Percentiles rank a stretch among this genome's conserved stretches.
These are phyloP conservation scores for Diversispora eburnea DNA, from an alignment of 192 early-diverging fungal species.

Conservation along the genomic window DNA sequence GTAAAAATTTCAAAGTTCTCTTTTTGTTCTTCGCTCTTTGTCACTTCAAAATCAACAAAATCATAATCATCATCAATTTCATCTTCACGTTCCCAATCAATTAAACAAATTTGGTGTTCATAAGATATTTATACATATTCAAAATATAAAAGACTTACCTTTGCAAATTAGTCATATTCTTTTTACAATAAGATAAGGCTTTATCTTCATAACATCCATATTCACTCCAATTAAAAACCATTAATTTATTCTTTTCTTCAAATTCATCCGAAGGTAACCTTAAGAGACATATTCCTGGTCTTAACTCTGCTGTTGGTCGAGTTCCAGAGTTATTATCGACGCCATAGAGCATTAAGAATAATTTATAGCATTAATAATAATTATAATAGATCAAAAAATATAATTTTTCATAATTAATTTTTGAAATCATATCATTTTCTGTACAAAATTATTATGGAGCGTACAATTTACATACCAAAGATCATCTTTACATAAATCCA, in stretches of 20 bases:
- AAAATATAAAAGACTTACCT: neutral
- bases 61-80: neutral
- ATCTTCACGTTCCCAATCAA: neutral
- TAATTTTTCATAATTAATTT: slow-evolving; percentile 20
- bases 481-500: slow-evolving; percentile 19
- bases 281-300: neutral
- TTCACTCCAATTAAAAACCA: slow-evolving; percentile 30
- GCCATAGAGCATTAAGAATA: neutral
- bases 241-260: too few species aligned
- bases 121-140: neutral
- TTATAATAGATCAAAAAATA: neutral
- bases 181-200: slow-evolving; percentile 18
- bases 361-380: neutral
- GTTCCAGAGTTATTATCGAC: neutral
- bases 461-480: slow-evolving; percentile 7
- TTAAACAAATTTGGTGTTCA: slow-evolving; percentile 23
- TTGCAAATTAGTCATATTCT: slow-evolving; percentile 32
- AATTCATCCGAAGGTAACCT: neutral
- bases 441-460: slow-evolving; percentile 19
- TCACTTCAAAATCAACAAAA: slow-evolving; percentile 9
- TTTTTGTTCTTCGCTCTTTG: slow-evolving; percentile 22
- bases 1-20: slow-evolving; percentile 6
- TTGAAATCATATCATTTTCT: slow-evolving; percentile 13
- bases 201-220: slow-evolving; percentile 25
- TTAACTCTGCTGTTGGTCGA: neutral